Conservation (phyloP, 768 basidiomycete genomes). For the Boletus reticuloceps region DNA sequence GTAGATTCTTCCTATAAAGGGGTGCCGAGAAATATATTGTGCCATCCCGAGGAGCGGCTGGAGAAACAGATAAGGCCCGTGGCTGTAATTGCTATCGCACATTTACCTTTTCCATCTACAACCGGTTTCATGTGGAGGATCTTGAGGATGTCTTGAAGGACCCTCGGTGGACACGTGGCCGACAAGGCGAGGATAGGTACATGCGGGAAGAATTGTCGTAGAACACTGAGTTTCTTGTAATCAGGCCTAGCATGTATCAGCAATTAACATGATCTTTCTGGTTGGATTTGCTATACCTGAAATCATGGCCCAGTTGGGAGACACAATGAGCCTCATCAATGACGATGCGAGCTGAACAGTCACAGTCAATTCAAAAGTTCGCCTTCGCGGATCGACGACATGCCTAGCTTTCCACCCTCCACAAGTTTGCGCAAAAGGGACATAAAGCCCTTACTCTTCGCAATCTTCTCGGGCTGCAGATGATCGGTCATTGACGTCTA, state of each 20-base stretch:
- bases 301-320: slow-evolving; percentile 81
- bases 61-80: not conserved
- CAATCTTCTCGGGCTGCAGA: slow-evolving; percentile 82
- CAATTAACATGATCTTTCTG: not conserved
- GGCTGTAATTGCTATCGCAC: not conserved
- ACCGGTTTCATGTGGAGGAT: slow-evolving; percentile 61
- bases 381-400: not conserved
- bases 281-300: slow-evolving; percentile 48
- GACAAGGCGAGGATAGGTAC: slow-evolving; percentile 84
- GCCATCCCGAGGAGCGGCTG: slow-evolving; percentile 48
- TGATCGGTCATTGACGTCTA: slow-evolving; percentile 8
- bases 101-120: slow-evolving; percentile 59
- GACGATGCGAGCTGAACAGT: slow-evolving; percentile 66
- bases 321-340: slow-evolving; percentile 91
- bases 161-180: slow-evolving; percentile 79
- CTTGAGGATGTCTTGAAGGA: slow-evolving; percentile 71
- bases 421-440: slow-evolving; percentile 64
- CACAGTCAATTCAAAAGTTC: not conserved
- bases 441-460: slow-evolving; percentile 68
- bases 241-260: slow-evolving; percentile 54
- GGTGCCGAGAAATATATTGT: slow-evolving; percentile 84
- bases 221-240: slow-evolving; percentile 72
- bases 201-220: slow-evolving; percentile 72
- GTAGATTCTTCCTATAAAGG: slow-evolving; percentile 82
- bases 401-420: slow-evolving; percentile 60